Evolutionary conservation across 1,139 yeast species (phyloP).

Genomic region (Hyphopichia fennica): DNA sequence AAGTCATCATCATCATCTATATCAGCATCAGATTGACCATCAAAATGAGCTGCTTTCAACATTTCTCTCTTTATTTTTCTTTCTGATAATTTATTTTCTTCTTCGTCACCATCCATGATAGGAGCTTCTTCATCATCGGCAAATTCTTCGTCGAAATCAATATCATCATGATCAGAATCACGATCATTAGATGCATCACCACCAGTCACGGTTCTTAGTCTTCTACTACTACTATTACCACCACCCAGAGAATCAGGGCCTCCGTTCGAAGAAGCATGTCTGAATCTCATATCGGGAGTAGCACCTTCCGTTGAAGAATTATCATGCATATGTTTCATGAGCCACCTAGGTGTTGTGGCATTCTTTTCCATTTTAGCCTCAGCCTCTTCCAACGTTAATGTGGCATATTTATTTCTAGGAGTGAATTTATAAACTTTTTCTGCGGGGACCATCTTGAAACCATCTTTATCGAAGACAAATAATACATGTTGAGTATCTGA

Average conservation of each 20-base stretch:
- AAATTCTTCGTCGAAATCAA: constrained; percentile 94
- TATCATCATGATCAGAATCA: constrained; percentile 85
- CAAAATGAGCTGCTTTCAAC: constrained; percentile 78
- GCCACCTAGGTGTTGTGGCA: constrained; percentile 86
- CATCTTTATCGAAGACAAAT: constrained; percentile 81
- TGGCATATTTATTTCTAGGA: constrained; percentile 89
- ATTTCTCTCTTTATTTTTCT: constrained; percentile 86
- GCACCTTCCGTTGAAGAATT: constrained; percentile 48
- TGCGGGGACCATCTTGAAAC: constrained; percentile 92
- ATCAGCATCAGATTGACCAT: constrained; percentile 60
- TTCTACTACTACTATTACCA: constrained; percentile 33
- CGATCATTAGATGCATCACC: constrained; percentile 52
- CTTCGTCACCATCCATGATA: constrained; percentile 94
- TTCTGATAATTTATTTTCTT: constrained; percentile 89
- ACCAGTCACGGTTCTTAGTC: constrained; percentile 62
- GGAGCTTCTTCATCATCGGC: constrained; percentile 99
- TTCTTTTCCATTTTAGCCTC: constrained; percentile 90
- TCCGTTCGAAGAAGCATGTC: constrained; percentile 20
- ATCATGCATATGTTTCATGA: constrained; percentile 86
- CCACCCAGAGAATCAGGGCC: constrained; percentile 10
- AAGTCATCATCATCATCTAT: constrained; percentile 60
- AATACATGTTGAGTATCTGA: constrained; percentile 79
- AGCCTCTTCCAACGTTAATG: constrained; percentile 93
- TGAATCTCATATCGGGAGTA: constrained; percentile 48
- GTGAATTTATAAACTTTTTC: constrained; percentile 93